These are phyloP conservation scores for Trichoderma asperellum DNA, from an alignment of 2,329 filamentous ascomycete genomes.

Conservation along the genomic window DNA sequence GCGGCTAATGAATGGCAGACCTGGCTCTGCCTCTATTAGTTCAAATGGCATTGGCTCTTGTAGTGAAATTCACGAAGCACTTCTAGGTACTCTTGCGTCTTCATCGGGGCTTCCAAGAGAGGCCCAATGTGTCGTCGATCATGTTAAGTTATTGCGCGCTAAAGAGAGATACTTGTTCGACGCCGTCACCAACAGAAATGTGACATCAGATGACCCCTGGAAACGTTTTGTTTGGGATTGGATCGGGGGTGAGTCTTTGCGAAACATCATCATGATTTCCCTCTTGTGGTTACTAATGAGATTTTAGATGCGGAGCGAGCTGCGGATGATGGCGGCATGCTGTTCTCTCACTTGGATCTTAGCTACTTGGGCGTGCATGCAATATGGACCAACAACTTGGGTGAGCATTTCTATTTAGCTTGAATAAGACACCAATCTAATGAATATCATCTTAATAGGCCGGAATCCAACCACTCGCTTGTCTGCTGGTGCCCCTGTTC, in stretches of 20 bases:
- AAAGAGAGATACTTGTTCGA: conserved; percentile 68
- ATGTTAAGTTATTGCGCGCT: conserved; percentile 62
- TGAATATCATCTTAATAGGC: conserved; percentile 44
- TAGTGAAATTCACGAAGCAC: conserved; percentile 60
- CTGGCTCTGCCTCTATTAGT: conserved; percentile 45
- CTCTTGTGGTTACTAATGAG: conserved; percentile 31
- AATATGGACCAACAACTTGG: conserved; percentile 73
- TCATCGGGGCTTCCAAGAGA: conserved; percentile 53
- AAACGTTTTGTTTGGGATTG: conserved; percentile 80
- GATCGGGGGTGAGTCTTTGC: conserved; percentile 60
- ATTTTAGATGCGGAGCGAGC: conserved; percentile 63
- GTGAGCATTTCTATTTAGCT: conserved; percentile 43
- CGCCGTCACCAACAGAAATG: conserved; percentile 64
- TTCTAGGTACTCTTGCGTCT: conserved; percentile 52
- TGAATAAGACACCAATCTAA: not conserved
- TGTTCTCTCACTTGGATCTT: conserved; percentile 68
- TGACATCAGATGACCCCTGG: conserved; percentile 74
- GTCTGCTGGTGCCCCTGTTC: conserved; percentile 48
- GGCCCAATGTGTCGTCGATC: conserved; percentile 58
- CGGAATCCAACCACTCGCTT: conserved; percentile 54
- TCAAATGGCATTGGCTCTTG: conserved; percentile 52
- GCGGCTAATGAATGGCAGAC: conserved; percentile 37
- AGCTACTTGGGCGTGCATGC: conserved; percentile 75
- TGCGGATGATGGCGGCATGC: conserved; percentile 70
- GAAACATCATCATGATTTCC: not conserved